Conservation (phyloP, 345 rosid genomes). For the Pseudoturritis turrita region DNA sequence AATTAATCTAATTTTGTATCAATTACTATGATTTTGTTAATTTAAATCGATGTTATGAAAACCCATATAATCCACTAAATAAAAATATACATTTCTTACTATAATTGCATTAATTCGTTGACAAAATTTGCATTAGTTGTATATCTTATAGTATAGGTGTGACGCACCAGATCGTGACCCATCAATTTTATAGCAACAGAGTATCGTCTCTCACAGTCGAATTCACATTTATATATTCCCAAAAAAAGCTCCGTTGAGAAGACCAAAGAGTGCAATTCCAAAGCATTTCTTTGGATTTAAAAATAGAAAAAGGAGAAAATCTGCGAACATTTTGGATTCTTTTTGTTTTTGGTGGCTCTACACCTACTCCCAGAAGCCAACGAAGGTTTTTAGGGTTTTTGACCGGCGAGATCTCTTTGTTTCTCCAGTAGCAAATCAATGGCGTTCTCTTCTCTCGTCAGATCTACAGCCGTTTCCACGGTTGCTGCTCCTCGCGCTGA, state of each 20-base stretch:
- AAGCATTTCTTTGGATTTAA: constrained; percentile 9
- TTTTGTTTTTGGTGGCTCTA: constrained; percentile 25
- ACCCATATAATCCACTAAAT: too few species aligned
- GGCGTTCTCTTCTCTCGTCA: constrained; percentile 65
- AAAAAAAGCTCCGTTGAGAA: constrained; percentile 13
- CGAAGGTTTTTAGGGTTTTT: constrained; percentile 24
- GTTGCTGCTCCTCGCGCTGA: constrained; percentile 34
- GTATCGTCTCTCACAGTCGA: constrained; percentile 4
- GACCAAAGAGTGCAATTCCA: constrained; percentile 9
- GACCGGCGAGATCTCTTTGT: constrained; percentile 18
- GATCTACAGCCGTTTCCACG: constrained; percentile 53
- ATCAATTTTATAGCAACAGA: constrained; percentile 21
- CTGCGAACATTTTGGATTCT: constrained; percentile 27
- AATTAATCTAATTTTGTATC: background rate
- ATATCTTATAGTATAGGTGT: background rate
- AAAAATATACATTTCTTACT: too few species aligned
- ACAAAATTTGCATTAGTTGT: too few species aligned
- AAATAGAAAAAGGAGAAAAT: background rate
- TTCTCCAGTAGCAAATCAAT: constrained; percentile 31
- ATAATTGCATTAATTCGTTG: background rate
- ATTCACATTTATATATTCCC: constrained; percentile 10
- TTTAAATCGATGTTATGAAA: too few species aligned
- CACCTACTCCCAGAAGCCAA: constrained; percentile 29
- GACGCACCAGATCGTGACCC: constrained; percentile 17
- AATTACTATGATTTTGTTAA: too few species aligned